Conservation (phyloP, 2,329 filamentous ascomycete species). For the Exophiala spinifera region DNA sequence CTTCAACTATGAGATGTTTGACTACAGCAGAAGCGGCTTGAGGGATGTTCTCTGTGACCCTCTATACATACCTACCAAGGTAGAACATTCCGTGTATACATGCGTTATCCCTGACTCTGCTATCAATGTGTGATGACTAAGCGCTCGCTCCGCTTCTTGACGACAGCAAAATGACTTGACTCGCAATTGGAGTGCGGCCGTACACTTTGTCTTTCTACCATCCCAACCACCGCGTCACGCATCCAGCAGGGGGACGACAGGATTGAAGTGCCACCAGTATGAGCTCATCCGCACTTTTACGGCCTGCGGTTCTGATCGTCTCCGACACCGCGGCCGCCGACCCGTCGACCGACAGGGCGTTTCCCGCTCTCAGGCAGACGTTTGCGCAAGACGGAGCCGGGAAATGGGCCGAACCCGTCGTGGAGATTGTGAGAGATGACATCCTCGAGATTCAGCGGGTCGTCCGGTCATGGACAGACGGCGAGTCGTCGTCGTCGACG, state of each 20-base stretch:
- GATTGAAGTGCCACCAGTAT: neutral
- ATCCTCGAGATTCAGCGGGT: constrained; percentile 69
- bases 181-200: too few species aligned
- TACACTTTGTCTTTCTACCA: too few species aligned
- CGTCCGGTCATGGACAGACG: constrained; percentile 71
- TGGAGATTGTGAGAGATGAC: constrained; percentile 76
- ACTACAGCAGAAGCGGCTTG: neutral
- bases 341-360: constrained; percentile 73
- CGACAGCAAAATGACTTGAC: too few species aligned
- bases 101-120: too few species aligned
- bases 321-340: constrained; percentile 86
- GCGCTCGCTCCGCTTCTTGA: neutral
- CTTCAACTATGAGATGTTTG: neutral
- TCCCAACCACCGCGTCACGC: too few species aligned
- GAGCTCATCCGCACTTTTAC: constrained; percentile 47
- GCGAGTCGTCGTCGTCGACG: too few species aligned
- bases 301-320: constrained; percentile 76
- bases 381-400: constrained; percentile 64
- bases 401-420: constrained; percentile 68
- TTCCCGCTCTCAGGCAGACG: constrained; percentile 63
- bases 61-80: too few species aligned
- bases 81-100: too few species aligned
- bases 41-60: too few species aligned
- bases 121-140: neutral
- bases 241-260: neutral